Conservation (phyloP, 2,329 filamentous ascomycete species). For the Curvularia eragrostidis region DNA sequence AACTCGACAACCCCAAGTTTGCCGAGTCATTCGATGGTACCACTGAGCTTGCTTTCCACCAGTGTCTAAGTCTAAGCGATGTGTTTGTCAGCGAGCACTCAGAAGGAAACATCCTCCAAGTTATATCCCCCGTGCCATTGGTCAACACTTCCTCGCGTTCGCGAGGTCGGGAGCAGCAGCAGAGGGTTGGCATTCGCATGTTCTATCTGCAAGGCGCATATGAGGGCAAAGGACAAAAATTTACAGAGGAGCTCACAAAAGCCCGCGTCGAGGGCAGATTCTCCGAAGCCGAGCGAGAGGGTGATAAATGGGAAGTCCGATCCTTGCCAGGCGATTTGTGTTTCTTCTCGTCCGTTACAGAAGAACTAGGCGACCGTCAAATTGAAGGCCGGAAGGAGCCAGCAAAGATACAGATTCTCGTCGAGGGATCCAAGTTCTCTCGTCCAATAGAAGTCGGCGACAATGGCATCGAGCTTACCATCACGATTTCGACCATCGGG, state of each 20-base stretch:
- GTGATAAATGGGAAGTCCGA: slow-evolving; percentile 79
- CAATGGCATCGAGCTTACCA: slow-evolving; percentile 71
- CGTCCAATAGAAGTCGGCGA: slow-evolving; percentile 57
- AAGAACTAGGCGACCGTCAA: slow-evolving; percentile 69
- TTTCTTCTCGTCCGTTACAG: slow-evolving; percentile 71
- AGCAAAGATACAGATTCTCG: slow-evolving; percentile 73
- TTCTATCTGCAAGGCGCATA: slow-evolving; percentile 78
- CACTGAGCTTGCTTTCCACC: slow-evolving; percentile 75
- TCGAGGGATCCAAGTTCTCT: slow-evolving; percentile 72
- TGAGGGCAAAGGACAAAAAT: slow-evolving; percentile 76
- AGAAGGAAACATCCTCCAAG: slow-evolving; percentile 70
- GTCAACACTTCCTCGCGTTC: slow-evolving; percentile 38
- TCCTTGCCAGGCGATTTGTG: slow-evolving; percentile 65
- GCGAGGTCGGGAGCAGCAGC: slow-evolving; percentile 41
- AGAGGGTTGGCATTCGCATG: slow-evolving; percentile 45
- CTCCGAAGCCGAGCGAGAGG: slow-evolving; percentile 81
- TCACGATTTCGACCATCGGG: slow-evolving; percentile 64
- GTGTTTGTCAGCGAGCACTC: slow-evolving; percentile 72
- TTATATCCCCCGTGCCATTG: slow-evolving; percentile 62
- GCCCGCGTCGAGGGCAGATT: slow-evolving; percentile 87
- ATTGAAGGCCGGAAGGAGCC: slow-evolving; percentile 70
- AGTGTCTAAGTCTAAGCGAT: slow-evolving; percentile 72
- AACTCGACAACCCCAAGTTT: slow-evolving; percentile 77
- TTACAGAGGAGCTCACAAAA: slow-evolving; percentile 85
- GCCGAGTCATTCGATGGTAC: slow-evolving; percentile 42